Base-by-base conservation (phyloP, 805 yeast species). In the Yarrowia porcina region DNA sequence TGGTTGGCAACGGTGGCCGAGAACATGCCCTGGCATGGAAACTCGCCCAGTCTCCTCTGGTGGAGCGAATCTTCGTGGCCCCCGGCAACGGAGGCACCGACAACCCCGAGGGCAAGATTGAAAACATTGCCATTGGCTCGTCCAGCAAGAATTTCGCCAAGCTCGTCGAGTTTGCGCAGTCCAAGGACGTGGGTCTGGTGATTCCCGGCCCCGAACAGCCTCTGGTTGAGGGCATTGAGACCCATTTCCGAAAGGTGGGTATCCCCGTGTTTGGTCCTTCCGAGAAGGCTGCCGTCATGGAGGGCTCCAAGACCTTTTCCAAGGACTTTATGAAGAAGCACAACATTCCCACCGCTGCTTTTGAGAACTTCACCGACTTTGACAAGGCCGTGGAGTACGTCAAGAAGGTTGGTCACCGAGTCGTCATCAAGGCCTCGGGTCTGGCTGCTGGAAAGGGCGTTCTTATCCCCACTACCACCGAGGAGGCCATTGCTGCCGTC, bases 161-260 rank as follows among this genome's bases (percentile, higher is more conserved):
- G 32, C 80, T 94, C 65, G 89, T 85, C 63, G 77, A 84, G 64
- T 92, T 92, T 75, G 97, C 97, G 6, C 72, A 79, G 15, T 82
- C 82, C 28, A 78, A 92, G 63, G 69, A 82, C 5, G 81, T 94
- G 61, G 82, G 79, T 59, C 79, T 94, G 63, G 98, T 90, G 5
- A 80, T 94, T 45, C 98, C 99, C 36, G 99, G 99, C 33, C 99
- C 99, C n/a, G 99, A 94, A 76, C 97, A 91, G 77, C 98, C 99
- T 36, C 80, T 96, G 66, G 97, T 96, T 32, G 97, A 94, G 71
- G 99, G 99, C 59, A 85, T 94, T 65, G 74, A 92, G 27, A 74
- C 86, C 17, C 78, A 78, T 61, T 91, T 94, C 80, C 77, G 83
- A 66, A 84, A 83, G 64, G 88, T 87, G 59, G 99, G 99, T 67